Evolutionary conservation across 768 basidiomycete species (phyloP), one percentile per base, ranked within the genome.

Genomic region (Trametes villosa): DNA sequence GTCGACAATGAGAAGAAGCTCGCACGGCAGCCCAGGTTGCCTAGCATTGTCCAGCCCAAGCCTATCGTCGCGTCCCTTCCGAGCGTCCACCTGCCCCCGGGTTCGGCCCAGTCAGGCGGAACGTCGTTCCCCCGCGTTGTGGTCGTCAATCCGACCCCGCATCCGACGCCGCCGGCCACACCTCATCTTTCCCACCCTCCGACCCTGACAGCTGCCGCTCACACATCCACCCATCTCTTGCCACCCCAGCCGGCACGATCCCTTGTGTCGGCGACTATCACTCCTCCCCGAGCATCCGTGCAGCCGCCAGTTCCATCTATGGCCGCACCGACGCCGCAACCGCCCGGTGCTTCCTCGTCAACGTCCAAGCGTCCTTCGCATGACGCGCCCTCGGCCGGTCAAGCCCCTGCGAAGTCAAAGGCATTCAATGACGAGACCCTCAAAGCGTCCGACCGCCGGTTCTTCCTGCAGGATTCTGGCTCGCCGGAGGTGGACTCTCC

Each of bases 131-230:
- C 86, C 15, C 78, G 80, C 27, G 79, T 92, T 7, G 81, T 91
- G 17, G 80, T 92, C 22, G 85, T 91, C 9, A 86, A 88, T 65
- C 88, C 90, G 18, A 91, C 90, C 0, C 90, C 89, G 3, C 87
- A 87, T 64, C 88, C 87, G 1, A 92, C 91, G 1, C 90, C 91
- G 8, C 91, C 91, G 3, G 81, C 85, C 1, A 89, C 89, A 1
- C 90, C 88, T 53, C 69, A 70, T 26, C 61, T 62, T 33, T 12
- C 68, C 62, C 53, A 63, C 60, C 36, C 65, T 33, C 42, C 72
- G 59, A 52, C 69, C 70, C 49, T 50, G 40, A 31, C 56, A 31
- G 44, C 57, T 65, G 4, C 67, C 68, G 56, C 73, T 68, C 51
- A 69, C 67, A 20, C 78, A 66, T 48, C 77, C 65, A 48, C 62